These are phyloP conservation scores for Naganishia vaughanmartiniae DNA, from an alignment of 768 basidiomycete genomes.

Conservation along the genomic window DNA sequence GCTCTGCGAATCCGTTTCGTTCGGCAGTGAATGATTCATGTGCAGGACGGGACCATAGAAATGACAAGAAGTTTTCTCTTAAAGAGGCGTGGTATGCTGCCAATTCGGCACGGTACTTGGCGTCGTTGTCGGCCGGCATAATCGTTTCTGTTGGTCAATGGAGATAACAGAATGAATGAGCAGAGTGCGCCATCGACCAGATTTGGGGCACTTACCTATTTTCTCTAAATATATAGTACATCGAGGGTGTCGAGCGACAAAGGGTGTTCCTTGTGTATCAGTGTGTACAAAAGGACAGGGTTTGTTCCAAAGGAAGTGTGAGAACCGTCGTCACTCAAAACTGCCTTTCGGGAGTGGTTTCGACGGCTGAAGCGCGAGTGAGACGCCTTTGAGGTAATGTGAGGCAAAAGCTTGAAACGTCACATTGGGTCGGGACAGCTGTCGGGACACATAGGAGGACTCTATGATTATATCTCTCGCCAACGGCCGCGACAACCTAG, in stretches of 20 bases:
- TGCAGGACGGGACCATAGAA: not conserved
- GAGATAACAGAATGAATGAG: not conserved
- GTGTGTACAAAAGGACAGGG: not conserved
- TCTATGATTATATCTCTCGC: not conserved
- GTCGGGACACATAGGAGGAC: not conserved
- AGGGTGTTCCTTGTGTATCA: not conserved
- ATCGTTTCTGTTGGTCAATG: not conserved
- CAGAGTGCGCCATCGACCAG: not conserved
- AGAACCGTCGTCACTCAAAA: not conserved
- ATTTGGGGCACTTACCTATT: not conserved
- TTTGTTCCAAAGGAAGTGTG: not conserved
- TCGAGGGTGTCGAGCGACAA: not conserved
- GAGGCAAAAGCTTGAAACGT: not conserved
- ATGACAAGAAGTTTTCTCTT: conserved; percentile 1
- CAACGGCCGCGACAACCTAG: too few relatives aligned
- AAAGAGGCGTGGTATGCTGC: not conserved
- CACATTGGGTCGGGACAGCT: too few relatives aligned
- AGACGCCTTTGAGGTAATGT: not conserved
- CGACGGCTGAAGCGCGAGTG: not conserved
- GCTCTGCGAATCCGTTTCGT: not conserved
- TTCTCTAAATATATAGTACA: not conserved
- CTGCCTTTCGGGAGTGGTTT: not conserved
- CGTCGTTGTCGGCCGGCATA: conserved; percentile 2
- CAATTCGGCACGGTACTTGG: conserved; percentile 1
- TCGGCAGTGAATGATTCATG: conserved; percentile 8